Evolutionary conservation across 345 rosid species (phyloP).

Genomic region (Bretschneidera sinensis): DNA sequence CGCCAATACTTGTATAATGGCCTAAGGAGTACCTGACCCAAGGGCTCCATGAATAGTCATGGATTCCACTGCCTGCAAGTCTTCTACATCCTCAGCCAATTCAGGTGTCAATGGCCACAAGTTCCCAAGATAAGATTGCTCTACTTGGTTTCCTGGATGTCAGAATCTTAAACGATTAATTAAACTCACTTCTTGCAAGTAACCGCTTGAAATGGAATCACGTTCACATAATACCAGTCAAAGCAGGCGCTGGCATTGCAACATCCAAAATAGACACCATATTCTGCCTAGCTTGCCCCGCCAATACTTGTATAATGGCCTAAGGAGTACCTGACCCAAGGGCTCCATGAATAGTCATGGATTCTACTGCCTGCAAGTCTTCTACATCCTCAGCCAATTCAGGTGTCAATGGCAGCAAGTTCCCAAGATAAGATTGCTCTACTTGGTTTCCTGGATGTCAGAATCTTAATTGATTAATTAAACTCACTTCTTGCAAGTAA

Average conservation of each 20-base stretch:
- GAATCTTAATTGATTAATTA: too few species aligned
- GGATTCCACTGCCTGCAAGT: constrained; percentile 58
- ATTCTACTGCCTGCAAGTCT: constrained; percentile 61
- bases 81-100: constrained; percentile 53
- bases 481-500: too few species aligned
- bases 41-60: constrained; percentile 68
- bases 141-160: constrained; percentile 36
- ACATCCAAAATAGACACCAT: constrained; percentile 56
- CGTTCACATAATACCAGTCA: constrained; percentile 52
- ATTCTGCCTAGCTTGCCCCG: constrained; percentile 70
- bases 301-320: constrained; percentile 53
- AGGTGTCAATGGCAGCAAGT: constrained; percentile 61
- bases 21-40: constrained; percentile 52
- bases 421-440: constrained; percentile 39
- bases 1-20: constrained; percentile 52
- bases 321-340: constrained; percentile 60
- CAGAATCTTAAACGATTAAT: too few species aligned
- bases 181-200: too few species aligned
- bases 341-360: constrained; percentile 69
- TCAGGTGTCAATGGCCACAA: constrained; percentile 71
- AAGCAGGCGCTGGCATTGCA: constrained; percentile 72
- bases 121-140: constrained; percentile 39
- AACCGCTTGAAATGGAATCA: too few species aligned
- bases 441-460: constrained; percentile 34
- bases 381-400: constrained; percentile 57